phyloP scores from a whole-genome alignment of 768 basidiomycete genomes.

The Calocera viscosa region DNA sequence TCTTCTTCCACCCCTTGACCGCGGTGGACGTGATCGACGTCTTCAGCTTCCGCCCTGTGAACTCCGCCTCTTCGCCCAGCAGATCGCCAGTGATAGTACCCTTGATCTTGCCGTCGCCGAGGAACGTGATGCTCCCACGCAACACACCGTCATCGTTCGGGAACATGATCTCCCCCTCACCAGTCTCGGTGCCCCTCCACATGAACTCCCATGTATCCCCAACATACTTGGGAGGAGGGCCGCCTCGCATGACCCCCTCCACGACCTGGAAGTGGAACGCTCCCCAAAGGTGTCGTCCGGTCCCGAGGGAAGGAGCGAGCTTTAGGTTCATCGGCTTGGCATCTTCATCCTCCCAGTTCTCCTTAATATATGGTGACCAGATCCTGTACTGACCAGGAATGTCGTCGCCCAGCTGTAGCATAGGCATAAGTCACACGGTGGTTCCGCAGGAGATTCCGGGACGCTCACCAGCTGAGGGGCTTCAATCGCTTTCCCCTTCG shows the following conservation, averaged over 20 bases:
- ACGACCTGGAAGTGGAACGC: neutral
- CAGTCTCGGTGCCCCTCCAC: slow-evolving; percentile 1
- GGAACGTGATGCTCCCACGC: neutral
- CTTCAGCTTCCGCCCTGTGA: neutral
- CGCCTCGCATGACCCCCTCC: neutral
- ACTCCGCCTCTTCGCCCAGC: neutral
- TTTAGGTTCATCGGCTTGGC: neutral
- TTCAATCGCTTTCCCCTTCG: neutral
- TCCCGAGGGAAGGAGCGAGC: neutral
- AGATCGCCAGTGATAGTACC: neutral
- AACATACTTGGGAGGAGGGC: neutral
- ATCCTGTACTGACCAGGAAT: neutral
- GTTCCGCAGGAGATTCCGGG: neutral
- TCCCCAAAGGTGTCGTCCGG: neutral
- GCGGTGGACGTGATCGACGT: neutral
- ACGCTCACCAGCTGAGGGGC: neutral
- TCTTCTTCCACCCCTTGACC: slow-evolving; percentile 2
- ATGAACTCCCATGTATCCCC: neutral
- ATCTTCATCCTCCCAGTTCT: neutral
- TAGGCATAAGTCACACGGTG: neutral
- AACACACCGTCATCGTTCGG: neutral
- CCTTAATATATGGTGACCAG: neutral
- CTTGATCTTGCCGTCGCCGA: neutral
- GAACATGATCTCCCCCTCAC: neutral
- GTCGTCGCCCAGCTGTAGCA: neutral